These are phyloP conservation scores for Mycena vitilis DNA, from an alignment of 768 basidiomycete genomes.

Conservation along the genomic window DNA sequence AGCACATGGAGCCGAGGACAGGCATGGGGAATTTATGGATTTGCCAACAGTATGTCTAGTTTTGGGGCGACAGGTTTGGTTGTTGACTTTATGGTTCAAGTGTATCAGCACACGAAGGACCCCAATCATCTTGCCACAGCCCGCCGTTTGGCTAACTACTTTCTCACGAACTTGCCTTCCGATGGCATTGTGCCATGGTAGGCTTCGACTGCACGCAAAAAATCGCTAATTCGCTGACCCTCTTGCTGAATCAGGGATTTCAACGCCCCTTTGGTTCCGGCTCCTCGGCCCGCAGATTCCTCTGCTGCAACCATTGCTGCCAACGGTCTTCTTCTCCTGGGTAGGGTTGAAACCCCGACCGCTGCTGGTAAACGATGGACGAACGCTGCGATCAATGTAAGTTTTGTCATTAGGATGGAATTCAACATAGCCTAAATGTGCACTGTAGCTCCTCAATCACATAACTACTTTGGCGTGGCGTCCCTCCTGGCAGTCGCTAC, in stretches of 20 bases:
- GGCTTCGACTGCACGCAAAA: neutral
- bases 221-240: conserved; percentile 13
- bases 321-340: conserved; percentile 68
- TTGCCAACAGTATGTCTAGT: conserved; percentile 67
- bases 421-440: conserved; percentile 7
- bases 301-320: conserved; percentile 76
- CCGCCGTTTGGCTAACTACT: conserved; percentile 67
- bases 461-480: conserved; percentile 67
- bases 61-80: neutral
- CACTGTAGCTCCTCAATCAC: conserved; percentile 54
- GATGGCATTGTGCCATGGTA: conserved; percentile 79
- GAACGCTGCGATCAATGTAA: conserved; percentile 50
- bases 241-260: conserved; percentile 66
- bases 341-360: conserved; percentile 53
- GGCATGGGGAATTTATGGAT: conserved; percentile 72
- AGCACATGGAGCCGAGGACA: conserved; percentile 84
- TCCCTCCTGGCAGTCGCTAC: conserved; percentile 70
- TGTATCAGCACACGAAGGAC: conserved; percentile 67
- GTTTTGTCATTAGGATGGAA: neutral
- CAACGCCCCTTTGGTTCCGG: conserved; percentile 68
- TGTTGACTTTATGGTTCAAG: conserved; percentile 45
- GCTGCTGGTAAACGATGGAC: conserved; percentile 54
- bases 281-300: conserved; percentile 71
- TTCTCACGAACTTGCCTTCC: conserved; percentile 66
- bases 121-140: conserved; percentile 69